phyloP scores from a whole-genome alignment of 78 protist genomes.

The Ministeria vibrans region DNA sequence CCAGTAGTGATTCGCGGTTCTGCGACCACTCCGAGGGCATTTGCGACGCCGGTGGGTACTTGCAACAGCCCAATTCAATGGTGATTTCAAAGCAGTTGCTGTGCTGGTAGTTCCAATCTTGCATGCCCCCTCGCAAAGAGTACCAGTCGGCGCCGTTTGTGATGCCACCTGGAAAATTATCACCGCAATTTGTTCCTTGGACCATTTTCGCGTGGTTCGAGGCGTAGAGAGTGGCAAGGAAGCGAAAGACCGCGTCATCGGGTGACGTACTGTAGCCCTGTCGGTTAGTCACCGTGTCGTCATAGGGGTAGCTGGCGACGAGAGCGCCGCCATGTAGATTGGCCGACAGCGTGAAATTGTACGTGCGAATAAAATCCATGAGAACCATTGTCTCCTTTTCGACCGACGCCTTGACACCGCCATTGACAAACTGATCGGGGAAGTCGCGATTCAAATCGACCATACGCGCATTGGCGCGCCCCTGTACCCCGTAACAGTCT shows the following conservation, averaged over 20 bases:
- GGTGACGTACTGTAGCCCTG: too few species aligned
- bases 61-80: slow-evolving; percentile 39
- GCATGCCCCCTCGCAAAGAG: slow-evolving; percentile 57
- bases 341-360: slow-evolving; percentile 34
- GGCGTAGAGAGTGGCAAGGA: slow-evolving; percentile 30
- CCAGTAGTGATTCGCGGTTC: slow-evolving; percentile 28
- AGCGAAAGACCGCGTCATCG: not conserved
- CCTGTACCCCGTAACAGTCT: not conserved
- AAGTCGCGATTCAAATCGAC: slow-evolving; percentile 62
- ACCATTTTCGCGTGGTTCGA: slow-evolving; percentile 29
- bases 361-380: not conserved
- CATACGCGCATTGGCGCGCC: not conserved
- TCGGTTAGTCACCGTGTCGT: too few species aligned
- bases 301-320: slow-evolving; percentile 51
- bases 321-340: slow-evolving; percentile 64
- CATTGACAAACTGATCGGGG: slow-evolving; percentile 23
- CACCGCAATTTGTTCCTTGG: not conserved
- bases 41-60: slow-evolving; percentile 23
- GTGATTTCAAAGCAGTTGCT: slow-evolving; percentile 49
- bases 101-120: slow-evolving; percentile 48
- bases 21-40: slow-evolving; percentile 34
- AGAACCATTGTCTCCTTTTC: not conserved
- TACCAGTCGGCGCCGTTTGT: slow-evolving; percentile 71
- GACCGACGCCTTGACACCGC: not conserved
- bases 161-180: slow-evolving; percentile 41